Evolutionary conservation across 495 filamentous ascomycete species (phyloP).

Genomic region (Tuber magnatum): DNA sequence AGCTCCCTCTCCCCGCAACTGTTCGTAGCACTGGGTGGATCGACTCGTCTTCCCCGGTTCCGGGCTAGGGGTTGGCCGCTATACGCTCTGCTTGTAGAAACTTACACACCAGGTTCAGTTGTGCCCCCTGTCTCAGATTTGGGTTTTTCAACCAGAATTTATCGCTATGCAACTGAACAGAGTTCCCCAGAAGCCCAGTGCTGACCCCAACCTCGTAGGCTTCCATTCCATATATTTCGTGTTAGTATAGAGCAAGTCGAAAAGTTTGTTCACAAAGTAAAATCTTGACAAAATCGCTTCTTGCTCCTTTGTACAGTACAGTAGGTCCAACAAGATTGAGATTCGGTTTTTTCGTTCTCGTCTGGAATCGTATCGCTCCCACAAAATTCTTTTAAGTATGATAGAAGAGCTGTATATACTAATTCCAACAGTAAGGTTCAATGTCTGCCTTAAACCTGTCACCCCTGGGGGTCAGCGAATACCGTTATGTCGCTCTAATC

Average conservation of each 20-base stretch:
- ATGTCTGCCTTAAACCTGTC: conserved; percentile 7
- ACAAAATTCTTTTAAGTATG: background rate
- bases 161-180: conserved; percentile 6
- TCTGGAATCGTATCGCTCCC: background rate
- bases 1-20: background rate
- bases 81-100: conserved; percentile 13
- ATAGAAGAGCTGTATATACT: conserved; percentile 19
- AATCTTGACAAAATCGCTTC: conserved; percentile 8
- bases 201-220: conserved; percentile 16
- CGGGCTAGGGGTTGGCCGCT: background rate
- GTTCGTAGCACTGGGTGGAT: background rate
- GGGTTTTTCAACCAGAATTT: background rate
- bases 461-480: background rate
- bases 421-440: conserved; percentile 5
- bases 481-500: background rate
- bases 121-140: background rate
- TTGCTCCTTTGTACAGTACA: too few species aligned
- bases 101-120: background rate
- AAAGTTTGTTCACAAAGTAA: conserved; percentile 21
- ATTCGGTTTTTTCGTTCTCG: background rate
- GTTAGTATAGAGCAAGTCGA: background rate
- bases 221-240: conserved; percentile 7
- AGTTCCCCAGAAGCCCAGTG: conserved; percentile 10
- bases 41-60: background rate
- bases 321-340: background rate